A percentile compares a stretch with the other conserved stretches of the same genome.
Conservation (phyloP, 1,284 basidiomycete genomes). For the Ustilago cynodontis region DNA sequence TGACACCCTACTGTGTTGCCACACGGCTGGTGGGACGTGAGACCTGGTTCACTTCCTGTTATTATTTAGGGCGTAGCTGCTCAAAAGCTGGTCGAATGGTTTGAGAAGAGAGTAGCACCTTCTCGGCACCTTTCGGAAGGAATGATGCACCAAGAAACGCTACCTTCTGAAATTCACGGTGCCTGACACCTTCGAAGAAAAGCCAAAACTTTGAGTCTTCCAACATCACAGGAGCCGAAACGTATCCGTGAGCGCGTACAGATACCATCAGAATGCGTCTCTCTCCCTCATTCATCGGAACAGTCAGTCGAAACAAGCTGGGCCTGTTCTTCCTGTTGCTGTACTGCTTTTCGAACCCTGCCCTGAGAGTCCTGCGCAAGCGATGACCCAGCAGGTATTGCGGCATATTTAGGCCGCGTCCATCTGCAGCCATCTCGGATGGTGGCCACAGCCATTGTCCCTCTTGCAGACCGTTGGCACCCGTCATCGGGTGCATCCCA, state of each 20-base stretch:
- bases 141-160: slow-evolving; percentile 4
- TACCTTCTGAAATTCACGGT: background rate
- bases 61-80: background rate
- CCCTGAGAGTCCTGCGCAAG: background rate
- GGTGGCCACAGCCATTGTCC: slow-evolving; percentile 11
- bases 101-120: background rate
- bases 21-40: too few relatives aligned
- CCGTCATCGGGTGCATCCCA: background rate
- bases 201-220: background rate
- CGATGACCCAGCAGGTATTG: background rate
- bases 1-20: too few relatives aligned
- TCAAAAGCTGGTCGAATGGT: slow-evolving; percentile 4
- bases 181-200: slow-evolving; percentile 3
- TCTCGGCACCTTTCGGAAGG: background rate
- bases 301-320: background rate
- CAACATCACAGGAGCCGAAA: background rate
- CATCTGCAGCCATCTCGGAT: background rate
- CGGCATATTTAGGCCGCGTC: background rate
- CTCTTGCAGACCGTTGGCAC: background rate
- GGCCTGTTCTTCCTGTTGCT: background rate
- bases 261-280: background rate
- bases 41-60: too few relatives aligned
- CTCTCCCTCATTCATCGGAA: background rate
- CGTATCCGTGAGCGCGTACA: background rate
- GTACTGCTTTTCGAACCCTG: background rate